Conservation (phyloP, 2,329 filamentous ascomycete genomes). For the Lecanoromycetidae sp. region DNA sequence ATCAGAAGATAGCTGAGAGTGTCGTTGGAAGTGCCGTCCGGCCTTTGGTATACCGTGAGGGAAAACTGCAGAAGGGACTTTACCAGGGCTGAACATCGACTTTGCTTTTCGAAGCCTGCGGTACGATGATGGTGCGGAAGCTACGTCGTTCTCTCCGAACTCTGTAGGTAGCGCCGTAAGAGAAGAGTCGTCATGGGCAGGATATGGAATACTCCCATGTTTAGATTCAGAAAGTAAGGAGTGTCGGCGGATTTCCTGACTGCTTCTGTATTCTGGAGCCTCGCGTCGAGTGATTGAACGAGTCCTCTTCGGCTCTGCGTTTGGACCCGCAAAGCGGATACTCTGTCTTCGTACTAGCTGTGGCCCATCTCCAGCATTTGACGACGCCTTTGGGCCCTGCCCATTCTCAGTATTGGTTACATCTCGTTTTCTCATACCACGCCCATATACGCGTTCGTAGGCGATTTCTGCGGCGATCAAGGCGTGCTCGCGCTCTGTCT, state of each 20-base stretch:
- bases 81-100: constrained; percentile 36
- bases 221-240: not conserved
- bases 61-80: constrained; percentile 21
- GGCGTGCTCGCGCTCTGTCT: constrained; percentile 14
- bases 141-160: constrained; percentile 27
- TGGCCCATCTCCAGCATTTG: not conserved
- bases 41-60: not conserved
- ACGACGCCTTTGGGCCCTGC: not conserved
- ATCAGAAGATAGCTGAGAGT: constrained; percentile 9
- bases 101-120: constrained; percentile 35
- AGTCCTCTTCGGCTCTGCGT: constrained; percentile 7
- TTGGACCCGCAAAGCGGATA: constrained; percentile 17
- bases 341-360: constrained; percentile 10
- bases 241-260: not conserved
- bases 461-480: constrained; percentile 18
- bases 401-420: not conserved
- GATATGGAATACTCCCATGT: not conserved
- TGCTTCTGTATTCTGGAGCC: not conserved
- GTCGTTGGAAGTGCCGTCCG: constrained; percentile 10
- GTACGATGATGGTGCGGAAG: constrained; percentile 35
- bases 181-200: not conserved
- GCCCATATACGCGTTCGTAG: constrained; percentile 15
- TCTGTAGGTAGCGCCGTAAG: constrained; percentile 19
- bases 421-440: not conserved
- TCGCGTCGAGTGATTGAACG: constrained; percentile 16